These are phyloP conservation scores for Chaetoscypha palmicola DNA, from an alignment of 2,329 filamentous ascomycete genomes.

Conservation along the genomic window DNA sequence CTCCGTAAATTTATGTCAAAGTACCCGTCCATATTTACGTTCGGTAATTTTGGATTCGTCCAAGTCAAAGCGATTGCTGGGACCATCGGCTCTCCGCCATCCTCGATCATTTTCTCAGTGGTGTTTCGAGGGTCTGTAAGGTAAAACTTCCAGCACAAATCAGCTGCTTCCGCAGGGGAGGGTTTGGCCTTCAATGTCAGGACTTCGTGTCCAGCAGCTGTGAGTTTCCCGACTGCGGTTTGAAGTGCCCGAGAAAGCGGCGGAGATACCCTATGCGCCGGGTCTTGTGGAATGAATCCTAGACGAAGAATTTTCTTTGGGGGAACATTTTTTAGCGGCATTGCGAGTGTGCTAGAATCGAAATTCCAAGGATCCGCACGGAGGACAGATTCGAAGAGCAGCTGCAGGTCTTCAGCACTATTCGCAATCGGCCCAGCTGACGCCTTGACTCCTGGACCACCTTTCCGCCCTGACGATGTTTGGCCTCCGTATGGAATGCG, in stretches of 20 bases:
- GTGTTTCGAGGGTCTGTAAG: conserved; percentile 9
- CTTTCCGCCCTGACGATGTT: conserved; percentile 2
- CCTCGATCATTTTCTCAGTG: conserved; percentile 2
- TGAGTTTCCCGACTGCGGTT: conserved; percentile 34
- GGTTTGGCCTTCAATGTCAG: conserved; percentile 27
- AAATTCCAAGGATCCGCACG: neutral
- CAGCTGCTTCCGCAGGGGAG: neutral
- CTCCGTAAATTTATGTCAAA: neutral
- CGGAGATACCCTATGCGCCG: neutral
- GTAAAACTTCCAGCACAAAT: conserved; percentile 1
- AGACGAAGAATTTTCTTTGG: neutral
- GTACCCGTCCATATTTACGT: neutral
- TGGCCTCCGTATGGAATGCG: conserved; percentile 18
- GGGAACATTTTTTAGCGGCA: neutral
- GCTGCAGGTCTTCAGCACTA: neutral
- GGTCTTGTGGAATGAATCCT: neutral
- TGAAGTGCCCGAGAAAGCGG: conserved; percentile 27
- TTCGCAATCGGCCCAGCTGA: conserved; percentile 35
- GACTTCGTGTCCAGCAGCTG: conserved; percentile 39
- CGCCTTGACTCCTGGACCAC: conserved; percentile 13
- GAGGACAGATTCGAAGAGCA: neutral
- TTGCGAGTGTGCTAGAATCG: neutral
- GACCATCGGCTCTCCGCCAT: conserved; percentile 37
- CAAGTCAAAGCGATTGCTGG: conserved; percentile 30
- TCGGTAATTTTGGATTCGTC: neutral